Base-by-base conservation (phyloP, 176 grass and related monocot genomes). In the Musa itinerans region DNA sequence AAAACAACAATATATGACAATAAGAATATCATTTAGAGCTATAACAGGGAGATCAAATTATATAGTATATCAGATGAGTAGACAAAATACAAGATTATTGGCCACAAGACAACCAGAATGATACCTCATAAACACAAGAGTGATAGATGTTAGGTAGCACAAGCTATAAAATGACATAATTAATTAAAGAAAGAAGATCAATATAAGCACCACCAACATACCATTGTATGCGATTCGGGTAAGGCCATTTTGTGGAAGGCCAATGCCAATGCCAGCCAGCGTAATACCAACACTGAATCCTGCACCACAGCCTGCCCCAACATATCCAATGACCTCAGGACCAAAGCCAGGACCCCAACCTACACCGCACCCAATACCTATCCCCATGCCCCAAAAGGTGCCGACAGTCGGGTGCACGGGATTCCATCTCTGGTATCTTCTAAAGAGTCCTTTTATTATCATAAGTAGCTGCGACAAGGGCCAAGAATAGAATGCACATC, bases 281-380 rank as follows among this genome's bases (percentile, higher is more conserved):
- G 94, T 97, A 76, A 97, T 53, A 15, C 90, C 94, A 43, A 97
- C 90, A 63, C 88, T 97, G 72, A 97, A 91, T 20, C 94, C 94
- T 6, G 82, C 78, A 29, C 90, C 94, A 54, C 94, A 97, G 16
- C 94, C 94, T 49, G 94, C 86, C 26, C 94, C 94, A 25, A 97
- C 94, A 77, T 87, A 97, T 1, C 90, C 94, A 71, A 93, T 75
- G 54, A 97, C 94, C 86, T 97, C 90, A 5, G 94, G 94, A 8
- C 94, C 94, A 53, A 97, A 93, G 7, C 94, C 94, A 0, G 94
- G 94, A 2, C 94, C 94, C 94, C 94, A 97, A 16, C 90, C 94
- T 5, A 97, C 88, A 1, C 94, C 94, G 53, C 94, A 97, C n/a
- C 90, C 94, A 19, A 97, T 55, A 54, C 94, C 94, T 59, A 93